Conservation (phyloP, 73 alveolate genomes). For the Breviolum minutum region DNA sequence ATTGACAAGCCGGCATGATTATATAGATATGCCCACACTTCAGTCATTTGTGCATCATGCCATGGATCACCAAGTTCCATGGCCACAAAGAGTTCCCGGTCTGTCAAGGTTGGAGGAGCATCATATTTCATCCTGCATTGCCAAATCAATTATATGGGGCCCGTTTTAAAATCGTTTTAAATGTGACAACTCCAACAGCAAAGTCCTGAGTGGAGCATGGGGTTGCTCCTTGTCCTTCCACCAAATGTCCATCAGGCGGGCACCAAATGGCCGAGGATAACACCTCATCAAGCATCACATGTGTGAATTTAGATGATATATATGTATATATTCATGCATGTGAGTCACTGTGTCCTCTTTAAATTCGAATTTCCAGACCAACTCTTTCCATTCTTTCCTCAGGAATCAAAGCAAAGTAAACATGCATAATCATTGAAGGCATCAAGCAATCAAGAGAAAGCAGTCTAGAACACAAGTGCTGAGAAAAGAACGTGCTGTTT, state of each 20-base stretch:
- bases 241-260: neutral
- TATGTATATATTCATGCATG: neutral
- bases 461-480: too few relatives aligned
- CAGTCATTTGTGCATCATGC: constrained; percentile 16
- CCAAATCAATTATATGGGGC: neutral
- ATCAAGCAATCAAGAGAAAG: neutral
- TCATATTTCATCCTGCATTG: neutral
- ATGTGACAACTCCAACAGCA: neutral
- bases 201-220: neutral
- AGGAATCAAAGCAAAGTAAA: too few relatives aligned
- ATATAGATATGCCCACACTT: constrained; percentile 4
- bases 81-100: neutral
- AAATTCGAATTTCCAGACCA: constrained; percentile 10
- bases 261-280: neutral
- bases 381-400: constrained; percentile 9
- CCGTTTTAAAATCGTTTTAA: neutral
- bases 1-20: neutral
- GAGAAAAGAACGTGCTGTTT: neutral
- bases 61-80: neutral
- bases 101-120: neutral
- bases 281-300: neutral
- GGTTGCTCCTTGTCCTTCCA: neutral
- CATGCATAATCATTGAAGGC: neutral
- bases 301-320: too few relatives aligned
- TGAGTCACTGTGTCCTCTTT: neutral